These are phyloP conservation scores for Ustilago vetiveriae DNA, from an alignment of 1,284 basidiomycete genomes.

Conservation along the genomic window DNA sequence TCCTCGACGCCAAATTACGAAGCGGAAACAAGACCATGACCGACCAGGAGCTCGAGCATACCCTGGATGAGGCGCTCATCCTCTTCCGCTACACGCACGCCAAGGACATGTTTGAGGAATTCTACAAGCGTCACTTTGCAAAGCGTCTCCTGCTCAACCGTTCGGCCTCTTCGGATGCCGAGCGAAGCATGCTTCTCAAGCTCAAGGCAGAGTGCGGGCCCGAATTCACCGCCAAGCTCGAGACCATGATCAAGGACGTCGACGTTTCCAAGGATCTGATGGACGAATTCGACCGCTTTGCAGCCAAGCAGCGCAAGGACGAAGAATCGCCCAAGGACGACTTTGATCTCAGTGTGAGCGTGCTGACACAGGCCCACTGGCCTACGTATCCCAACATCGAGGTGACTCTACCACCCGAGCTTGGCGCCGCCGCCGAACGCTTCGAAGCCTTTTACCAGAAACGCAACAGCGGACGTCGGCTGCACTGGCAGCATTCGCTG, in stretches of 20 bases:
- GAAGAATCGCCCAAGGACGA: slow-evolving; percentile 6
- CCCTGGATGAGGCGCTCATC: slow-evolving; percentile 80
- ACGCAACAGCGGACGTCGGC: slow-evolving; percentile 58
- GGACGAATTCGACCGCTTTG: slow-evolving; percentile 69
- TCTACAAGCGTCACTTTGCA: slow-evolving; percentile 88
- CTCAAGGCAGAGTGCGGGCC: slow-evolving; percentile 91
- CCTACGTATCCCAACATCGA: slow-evolving; percentile 68
- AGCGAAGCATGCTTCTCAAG: slow-evolving; percentile 85
- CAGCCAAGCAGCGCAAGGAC: slow-evolving; percentile 63
- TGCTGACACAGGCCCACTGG: slow-evolving; percentile 73
- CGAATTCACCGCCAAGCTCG: slow-evolving; percentile 82
- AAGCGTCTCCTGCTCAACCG: slow-evolving; percentile 86
- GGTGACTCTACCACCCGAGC: slow-evolving; percentile 45
- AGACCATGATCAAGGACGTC: slow-evolving; percentile 89
- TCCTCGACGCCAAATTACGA: slow-evolving; percentile 85
- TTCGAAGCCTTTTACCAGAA: slow-evolving; percentile 61
- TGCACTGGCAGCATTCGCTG: slow-evolving; percentile 65
- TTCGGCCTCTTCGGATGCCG: slow-evolving; percentile 90
- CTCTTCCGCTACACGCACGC: slow-evolving; percentile 82
- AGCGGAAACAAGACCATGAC: slow-evolving; percentile 80
- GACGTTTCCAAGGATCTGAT: slow-evolving; percentile 78
- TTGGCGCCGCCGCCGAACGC: slow-evolving; percentile 33
- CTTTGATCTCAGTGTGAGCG: slow-evolving; percentile 71
- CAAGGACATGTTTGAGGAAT: slow-evolving; percentile 75
- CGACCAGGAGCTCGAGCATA: slow-evolving; percentile 76